These are phyloP conservation scores for Ophioceras dolichostomum DNA, from an alignment of 2,329 filamentous ascomycete species.

Conservation along the genomic window DNA sequence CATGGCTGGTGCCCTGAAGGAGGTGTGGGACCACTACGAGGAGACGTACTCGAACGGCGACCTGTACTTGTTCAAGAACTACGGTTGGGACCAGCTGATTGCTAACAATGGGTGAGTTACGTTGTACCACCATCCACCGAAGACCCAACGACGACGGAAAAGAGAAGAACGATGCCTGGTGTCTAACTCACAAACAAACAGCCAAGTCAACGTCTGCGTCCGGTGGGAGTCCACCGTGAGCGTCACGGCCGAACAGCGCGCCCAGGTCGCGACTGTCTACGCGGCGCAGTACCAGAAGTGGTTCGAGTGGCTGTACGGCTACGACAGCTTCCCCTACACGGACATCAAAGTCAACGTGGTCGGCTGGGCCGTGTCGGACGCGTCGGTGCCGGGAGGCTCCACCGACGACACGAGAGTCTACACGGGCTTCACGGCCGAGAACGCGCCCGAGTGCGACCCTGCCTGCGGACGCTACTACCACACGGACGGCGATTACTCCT, in stretches of 20 bases:
- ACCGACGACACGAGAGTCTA: constrained; percentile 24
- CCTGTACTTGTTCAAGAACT: neutral
- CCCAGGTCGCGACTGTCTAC: constrained; percentile 17
- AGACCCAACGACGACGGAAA: no score
- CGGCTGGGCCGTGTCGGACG: neutral
- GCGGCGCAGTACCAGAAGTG: neutral
- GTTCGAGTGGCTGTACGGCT: neutral
- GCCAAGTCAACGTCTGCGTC: constrained; percentile 25
- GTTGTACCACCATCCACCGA: no score
- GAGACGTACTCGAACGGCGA: neutral
- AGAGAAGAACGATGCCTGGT: no score
- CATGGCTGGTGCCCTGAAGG: neutral
- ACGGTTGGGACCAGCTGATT: constrained; percentile 18
- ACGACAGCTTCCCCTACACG: neutral
- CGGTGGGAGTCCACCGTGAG: constrained; percentile 27
- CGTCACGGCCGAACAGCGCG: constrained; percentile 24
- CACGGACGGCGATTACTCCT: constrained; percentile 25
- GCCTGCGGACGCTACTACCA: constrained; percentile 31
- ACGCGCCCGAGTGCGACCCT: constrained; percentile 26
- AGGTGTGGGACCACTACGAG: neutral
- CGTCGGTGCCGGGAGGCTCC: neutral
- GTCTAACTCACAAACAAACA: no score
- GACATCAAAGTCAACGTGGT: neutral
- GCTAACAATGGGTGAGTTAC: constrained; percentile 13
- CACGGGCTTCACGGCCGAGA: constrained; percentile 24